Base-by-base conservation (phyloP, 1,139 yeast genomes). In the Arxiozyma heterogenica region DNA sequence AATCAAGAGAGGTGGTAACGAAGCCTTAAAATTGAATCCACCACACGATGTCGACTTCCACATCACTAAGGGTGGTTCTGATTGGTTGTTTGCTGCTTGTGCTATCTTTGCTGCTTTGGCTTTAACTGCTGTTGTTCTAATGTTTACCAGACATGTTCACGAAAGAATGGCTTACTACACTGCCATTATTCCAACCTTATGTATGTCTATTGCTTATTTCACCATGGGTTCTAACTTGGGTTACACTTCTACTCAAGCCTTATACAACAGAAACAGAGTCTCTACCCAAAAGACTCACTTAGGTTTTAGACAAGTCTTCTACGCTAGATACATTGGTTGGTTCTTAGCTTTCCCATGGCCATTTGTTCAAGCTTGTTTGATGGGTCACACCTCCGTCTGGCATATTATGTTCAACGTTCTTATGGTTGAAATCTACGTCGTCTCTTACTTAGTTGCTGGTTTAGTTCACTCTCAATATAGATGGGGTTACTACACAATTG, bases 161-260 rank as follows among this genome's bases (percentile, higher is more conserved):
- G 61, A 60, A 45, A 58, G 63, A 57, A 48, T 58, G 22, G 42
- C 56, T 44, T 60, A 57, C 53, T 53, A 53, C 44, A 59, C 63
- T 42, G 60, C 82, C 22, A 71, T 78, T 53, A 70, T 75, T 53
- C 71, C 79, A n/a, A 67, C 73, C 55, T 71, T 78, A 49, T 71
- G 77, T 53, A 64, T 81, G 68, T 46, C 83, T 5, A 72, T 75
- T 58, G 68, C 81, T 47, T 83, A 83, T 67, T 83, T 77, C 68
- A 80, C 87, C 3, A 72, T 79, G 68, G 89, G 89, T 53, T 80
- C 89, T 30, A 75, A 84, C 65, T 75, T 84, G 61, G 90, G 90
- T 70, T 81, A 80, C 75, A 70, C 86, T 44, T 75, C 74, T 48
- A 73, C 78, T 51, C 71, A 70, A 43, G 78, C 77, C 45, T 84